phyloP scores from a whole-genome alignment of 2,329 filamentous ascomycete genomes.

The Rhexocercosporidium sp. region DNA sequence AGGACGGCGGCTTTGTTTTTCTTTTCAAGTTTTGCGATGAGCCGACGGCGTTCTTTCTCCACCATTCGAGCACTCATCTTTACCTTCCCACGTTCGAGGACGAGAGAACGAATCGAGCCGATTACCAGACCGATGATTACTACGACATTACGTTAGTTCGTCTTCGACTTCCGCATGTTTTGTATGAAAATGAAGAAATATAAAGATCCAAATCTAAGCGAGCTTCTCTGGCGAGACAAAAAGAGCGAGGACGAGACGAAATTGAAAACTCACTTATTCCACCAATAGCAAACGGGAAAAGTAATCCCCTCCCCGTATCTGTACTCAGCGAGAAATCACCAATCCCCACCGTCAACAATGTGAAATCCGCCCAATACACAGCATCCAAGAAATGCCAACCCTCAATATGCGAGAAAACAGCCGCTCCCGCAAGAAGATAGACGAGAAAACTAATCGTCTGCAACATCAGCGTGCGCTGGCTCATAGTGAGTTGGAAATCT shows the following conservation, averaged over 20 bases:
- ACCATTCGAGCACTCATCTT: slow-evolving; percentile 62
- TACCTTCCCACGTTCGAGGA: slow-evolving; percentile 61
- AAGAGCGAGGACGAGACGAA: slow-evolving; percentile 56
- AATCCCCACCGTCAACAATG: slow-evolving; percentile 67
- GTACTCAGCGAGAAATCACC: slow-evolving; percentile 58
- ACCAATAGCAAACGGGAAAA: slow-evolving; percentile 83
- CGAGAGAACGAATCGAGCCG: slow-evolving; percentile 73
- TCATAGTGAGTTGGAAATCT: slow-evolving; percentile 78
- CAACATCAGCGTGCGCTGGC: slow-evolving; percentile 86
- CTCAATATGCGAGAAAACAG: slow-evolving; percentile 75
- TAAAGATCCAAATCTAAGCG: not conserved
- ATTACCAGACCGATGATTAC: slow-evolving; percentile 84
- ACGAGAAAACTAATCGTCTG: slow-evolving; percentile 87
- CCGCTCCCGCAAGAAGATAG: slow-evolving; percentile 79
- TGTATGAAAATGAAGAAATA: not conserved
- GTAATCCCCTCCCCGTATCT: slow-evolving; percentile 67
- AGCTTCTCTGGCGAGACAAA: not conserved
- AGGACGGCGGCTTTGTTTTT: slow-evolving; percentile 55
- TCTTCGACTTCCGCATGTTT: not conserved
- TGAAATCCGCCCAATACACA: slow-evolving; percentile 80
- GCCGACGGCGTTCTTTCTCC: slow-evolving; percentile 60
- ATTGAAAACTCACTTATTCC: slow-evolving; percentile 60
- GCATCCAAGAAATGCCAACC: slow-evolving; percentile 78
- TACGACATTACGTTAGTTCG: not conserved
- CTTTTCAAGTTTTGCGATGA: slow-evolving; percentile 52